These are phyloP conservation scores for Pleurotus tuoliensis DNA, from an alignment of 768 basidiomycete genomes.

Conservation along the genomic window DNA sequence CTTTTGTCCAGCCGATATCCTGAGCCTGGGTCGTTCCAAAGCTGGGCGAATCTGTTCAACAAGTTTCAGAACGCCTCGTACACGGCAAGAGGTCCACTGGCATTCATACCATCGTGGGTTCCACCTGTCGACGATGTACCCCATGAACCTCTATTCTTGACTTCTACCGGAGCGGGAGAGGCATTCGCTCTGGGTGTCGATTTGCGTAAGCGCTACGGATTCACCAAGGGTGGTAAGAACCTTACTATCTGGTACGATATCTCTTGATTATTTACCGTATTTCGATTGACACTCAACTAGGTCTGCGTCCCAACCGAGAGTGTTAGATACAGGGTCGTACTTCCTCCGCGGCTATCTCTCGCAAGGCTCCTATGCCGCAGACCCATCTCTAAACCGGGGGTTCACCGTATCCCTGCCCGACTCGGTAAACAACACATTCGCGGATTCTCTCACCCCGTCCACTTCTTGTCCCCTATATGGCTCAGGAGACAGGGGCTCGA, in stretches of 20 bases:
- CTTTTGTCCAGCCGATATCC: slow-evolving; percentile 30
- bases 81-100: slow-evolving; percentile 32
- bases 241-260: slow-evolving; percentile 36
- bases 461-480: slow-evolving; percentile 32
- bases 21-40: slow-evolving; percentile 34
- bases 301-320: slow-evolving; percentile 38
- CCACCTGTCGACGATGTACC: slow-evolving; percentile 35
- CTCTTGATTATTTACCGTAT: background rate
- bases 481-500: slow-evolving; percentile 24
- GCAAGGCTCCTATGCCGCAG: slow-evolving; percentile 33
- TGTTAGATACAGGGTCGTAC: slow-evolving; percentile 35
- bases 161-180: slow-evolving; percentile 34
- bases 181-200: slow-evolving; percentile 36
- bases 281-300: slow-evolving; percentile 15
- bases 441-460: slow-evolving; percentile 39
- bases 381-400: slow-evolving; percentile 27
- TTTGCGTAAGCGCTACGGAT: slow-evolving; percentile 32
- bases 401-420: slow-evolving; percentile 33
- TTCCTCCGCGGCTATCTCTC: slow-evolving; percentile 39
- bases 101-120: slow-evolving; percentile 37
- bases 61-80: slow-evolving; percentile 39
- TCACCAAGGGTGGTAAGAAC: slow-evolving; percentile 36
- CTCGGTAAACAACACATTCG: slow-evolving; percentile 37
- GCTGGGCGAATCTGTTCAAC: slow-evolving; percentile 32
- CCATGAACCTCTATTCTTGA: slow-evolving; percentile 35